Base-by-base conservation (phyloP, 2,329 filamentous ascomycete species). In the Talaromyces sp. region DNA sequence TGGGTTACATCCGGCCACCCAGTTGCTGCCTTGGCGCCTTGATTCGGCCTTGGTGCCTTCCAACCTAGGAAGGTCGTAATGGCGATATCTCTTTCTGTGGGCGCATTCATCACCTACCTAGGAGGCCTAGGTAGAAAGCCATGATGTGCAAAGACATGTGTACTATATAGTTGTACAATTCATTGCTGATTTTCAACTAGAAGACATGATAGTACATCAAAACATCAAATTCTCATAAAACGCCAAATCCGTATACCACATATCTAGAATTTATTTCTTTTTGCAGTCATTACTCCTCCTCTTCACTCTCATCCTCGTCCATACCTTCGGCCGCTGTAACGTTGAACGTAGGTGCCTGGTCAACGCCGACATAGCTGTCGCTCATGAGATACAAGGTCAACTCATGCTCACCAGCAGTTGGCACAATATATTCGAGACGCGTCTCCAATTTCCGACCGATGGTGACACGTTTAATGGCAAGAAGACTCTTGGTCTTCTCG, bases 371-470 rank as follows among this genome's bases (percentile, higher is more conserved):
- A 77, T 99, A 99, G 77, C 91, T 94, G 80, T 99, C 95, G 76
- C 93, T 95, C 90, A 99, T 97, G 76, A 99, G 82, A 80, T 92
- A 97, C 69, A 98, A 82, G 77, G 94, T 97, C 74, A 99, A 80
- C 67, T 93, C 88, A 77, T 97, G 92, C 75, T 92, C 86, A 60
- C 95, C 95, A 29, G 92, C 85, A 27, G 91, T 91, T 43, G 92
- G 92, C 61, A 98, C 90, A 29, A 92, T 92, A 77, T 93, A 96
- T 79, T 98, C 93, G 69, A 99, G 82, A 74, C 88, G 88, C 65
- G 93, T 86, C 73, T 91, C 90, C 72, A 97, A 80, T 75, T 90
- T 89, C 71, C 86, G 86, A 47, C 89, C 90, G 69, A 99, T 90
- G 1, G 93, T 96, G 67, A 99, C 89, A 71, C 94, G 88, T 85